Conservation (phyloP, 75 land plant species). For the Cunninghamia lanceolata region DNA sequence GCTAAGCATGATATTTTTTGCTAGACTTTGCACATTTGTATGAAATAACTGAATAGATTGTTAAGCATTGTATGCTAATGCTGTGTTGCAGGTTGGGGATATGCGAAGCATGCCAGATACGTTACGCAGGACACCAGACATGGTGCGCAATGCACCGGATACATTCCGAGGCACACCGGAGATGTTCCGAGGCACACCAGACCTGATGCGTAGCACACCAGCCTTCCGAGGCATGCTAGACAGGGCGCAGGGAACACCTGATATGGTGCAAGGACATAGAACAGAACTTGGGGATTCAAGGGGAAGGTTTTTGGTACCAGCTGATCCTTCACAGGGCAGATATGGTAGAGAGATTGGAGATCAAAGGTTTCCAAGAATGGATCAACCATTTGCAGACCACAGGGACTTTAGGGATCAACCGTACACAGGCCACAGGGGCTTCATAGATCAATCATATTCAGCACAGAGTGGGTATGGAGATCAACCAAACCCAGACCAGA, state of each 20-base stretch:
- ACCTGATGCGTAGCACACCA: background rate
- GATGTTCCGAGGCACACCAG: background rate
- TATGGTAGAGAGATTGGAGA: constrained; percentile 2
- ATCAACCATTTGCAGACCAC: background rate
- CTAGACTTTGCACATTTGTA: background rate
- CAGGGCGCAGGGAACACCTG: background rate
- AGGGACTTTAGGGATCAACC: background rate
- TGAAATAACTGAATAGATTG: background rate
- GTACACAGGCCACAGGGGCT: background rate
- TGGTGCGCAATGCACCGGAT: background rate
- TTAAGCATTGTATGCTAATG: background rate
- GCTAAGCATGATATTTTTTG: background rate
- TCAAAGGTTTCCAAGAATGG: background rate
- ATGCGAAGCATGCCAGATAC: background rate
- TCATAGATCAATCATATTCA: background rate
- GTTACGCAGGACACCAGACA: too few relatives aligned
- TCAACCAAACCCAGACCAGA: background rate
- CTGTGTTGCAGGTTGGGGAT: background rate
- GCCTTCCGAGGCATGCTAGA: background rate
- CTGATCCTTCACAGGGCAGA: background rate
- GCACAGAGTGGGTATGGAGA: background rate
- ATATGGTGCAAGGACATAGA: background rate
- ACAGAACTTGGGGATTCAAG: background rate
- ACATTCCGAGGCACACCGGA: background rate
- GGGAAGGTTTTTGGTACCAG: background rate